Base-by-base conservation (phyloP, 768 basidiomycete genomes). In the Agaricus sinodeliciosus region DNA sequence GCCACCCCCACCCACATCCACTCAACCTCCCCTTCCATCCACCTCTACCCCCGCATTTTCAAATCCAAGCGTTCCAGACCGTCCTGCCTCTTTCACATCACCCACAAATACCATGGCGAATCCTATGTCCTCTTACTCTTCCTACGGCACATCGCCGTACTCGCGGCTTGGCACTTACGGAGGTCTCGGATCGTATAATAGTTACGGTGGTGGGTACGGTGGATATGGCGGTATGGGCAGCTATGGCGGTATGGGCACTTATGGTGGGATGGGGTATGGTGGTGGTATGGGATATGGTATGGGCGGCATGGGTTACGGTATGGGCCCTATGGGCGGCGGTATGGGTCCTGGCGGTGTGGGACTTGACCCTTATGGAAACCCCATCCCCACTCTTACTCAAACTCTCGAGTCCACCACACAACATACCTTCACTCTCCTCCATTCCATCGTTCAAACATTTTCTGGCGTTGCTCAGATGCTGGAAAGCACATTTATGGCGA, bases 401-500 rank as follows among this genome's bases (percentile, higher is more conserved):
- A 84, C 89, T 0, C 85, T 97, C 55, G 93, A 96, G 70, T 66
- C 82, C 5, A 88, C 90, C 9, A 99, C 95, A 1, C 86, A 90
- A 49, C 86, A 90, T 52, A 97, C 95, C 2, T 99, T 99, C 63
- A 78, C 87, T 26, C 84, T 99, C 52, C 75, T 99, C 26, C 94
- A 97, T 60, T 90, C 89, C 9, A 87, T 99, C 64, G 95, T 99
- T 42, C 90, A 92, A 61, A 96, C 94, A 3, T 95, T 98, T 69
- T 78, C 84, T 0, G 94, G 94, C 19, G 85, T 99, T 57, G 87
- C 95, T 0, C 95, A 98, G 66, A 94, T 99, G 84, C 85, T 99
- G 63, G 95, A 98, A 67, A 86, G 83, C 31, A 98, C 95, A 4
- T 97, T 95, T 70, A 90, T 97, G 86, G 95, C 95, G 2, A 95